phyloP scores from a whole-genome alignment of 371 early-diverging fungal genomes.

The Apophysomyces sp. region DNA sequence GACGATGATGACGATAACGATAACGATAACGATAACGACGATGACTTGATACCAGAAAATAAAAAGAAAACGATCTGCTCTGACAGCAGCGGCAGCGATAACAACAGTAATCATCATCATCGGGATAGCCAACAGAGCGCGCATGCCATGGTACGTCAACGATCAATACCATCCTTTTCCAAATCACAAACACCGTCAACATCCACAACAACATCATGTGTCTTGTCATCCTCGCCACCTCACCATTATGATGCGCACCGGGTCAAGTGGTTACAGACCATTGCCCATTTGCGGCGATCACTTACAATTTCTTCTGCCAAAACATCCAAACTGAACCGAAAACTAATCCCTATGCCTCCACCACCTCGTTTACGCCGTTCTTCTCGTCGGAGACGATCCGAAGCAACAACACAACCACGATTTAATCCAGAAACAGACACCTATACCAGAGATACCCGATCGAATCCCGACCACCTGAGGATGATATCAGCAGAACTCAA shows the following conservation, averaged over 20 bases:
- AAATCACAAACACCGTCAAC: conserved; percentile 27
- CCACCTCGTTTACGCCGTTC: conserved; percentile 35
- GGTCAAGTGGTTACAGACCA: conserved; percentile 22
- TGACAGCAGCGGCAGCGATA: conserved; percentile 12
- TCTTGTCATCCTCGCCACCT: conserved; percentile 42
- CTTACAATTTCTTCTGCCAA: conserved; percentile 4
- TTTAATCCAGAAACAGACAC: conserved; percentile 51
- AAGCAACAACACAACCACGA: conserved; percentile 52
- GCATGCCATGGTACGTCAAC: too few relatives aligned
- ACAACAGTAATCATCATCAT: conserved; percentile 7
- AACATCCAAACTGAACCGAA: conserved; percentile 3
- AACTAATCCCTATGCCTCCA: conserved; percentile 47
- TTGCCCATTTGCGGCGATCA: conserved; percentile 24
- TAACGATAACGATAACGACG: conserved; percentile 26
- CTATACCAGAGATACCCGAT: conserved; percentile 57
- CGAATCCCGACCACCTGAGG: conserved; percentile 59
- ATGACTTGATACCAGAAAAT: conserved; percentile 11
- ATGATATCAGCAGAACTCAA: conserved; percentile 62
- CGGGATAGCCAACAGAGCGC: too few relatives aligned
- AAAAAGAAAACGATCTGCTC: conserved; percentile 18
- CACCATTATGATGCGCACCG: conserved; percentile 13
- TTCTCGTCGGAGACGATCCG: conserved; percentile 39
- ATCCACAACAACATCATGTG: conserved; percentile 33
- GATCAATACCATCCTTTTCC: conserved; percentile 34
- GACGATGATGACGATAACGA: conserved; percentile 23